phyloP scores from a whole-genome alignment of 2,329 filamentous ascomycete species.

The Claviceps digitariae region DNA sequence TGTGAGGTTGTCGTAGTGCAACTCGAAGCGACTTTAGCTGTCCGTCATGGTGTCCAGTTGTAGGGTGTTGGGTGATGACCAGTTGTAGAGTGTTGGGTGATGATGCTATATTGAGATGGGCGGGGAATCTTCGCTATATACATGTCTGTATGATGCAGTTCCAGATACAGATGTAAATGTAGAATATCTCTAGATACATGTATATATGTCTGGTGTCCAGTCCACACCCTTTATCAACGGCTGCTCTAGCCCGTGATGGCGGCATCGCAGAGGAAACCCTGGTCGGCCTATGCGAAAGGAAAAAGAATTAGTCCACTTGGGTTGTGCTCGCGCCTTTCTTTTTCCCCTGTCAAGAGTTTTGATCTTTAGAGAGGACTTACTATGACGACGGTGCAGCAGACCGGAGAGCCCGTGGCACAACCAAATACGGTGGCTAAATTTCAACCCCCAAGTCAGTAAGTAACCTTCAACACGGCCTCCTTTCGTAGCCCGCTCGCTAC shows the following conservation, averaged over 20 bases:
- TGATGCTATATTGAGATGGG: neutral
- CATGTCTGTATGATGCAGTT: too few relatives aligned
- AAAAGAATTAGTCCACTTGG: neutral
- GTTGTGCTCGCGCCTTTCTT: neutral
- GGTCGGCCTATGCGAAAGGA: neutral
- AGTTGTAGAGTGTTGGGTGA: neutral
- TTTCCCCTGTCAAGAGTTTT: neutral
- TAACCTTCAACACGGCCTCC: neutral
- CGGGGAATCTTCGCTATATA: too few relatives aligned
- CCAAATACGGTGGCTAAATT: neutral
- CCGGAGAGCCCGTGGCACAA: neutral
- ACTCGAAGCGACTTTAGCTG: too few relatives aligned
- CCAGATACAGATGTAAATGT: too few relatives aligned
- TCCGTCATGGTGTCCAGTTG: too few relatives aligned
- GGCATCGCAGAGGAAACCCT: neutral
- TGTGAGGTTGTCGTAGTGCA: neutral
- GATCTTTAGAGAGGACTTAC: too few relatives aligned
- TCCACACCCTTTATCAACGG: neutral
- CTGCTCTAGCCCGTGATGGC: neutral
- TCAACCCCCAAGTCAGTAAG: neutral
- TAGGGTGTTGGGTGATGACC: neutral
- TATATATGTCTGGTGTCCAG: neutral
- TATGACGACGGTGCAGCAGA: neutral
- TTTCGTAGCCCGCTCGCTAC: neutral
- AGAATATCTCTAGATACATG: neutral